Conservation (phyloP, 148 eudicot genomes). For the Camellia japonica region DNA sequence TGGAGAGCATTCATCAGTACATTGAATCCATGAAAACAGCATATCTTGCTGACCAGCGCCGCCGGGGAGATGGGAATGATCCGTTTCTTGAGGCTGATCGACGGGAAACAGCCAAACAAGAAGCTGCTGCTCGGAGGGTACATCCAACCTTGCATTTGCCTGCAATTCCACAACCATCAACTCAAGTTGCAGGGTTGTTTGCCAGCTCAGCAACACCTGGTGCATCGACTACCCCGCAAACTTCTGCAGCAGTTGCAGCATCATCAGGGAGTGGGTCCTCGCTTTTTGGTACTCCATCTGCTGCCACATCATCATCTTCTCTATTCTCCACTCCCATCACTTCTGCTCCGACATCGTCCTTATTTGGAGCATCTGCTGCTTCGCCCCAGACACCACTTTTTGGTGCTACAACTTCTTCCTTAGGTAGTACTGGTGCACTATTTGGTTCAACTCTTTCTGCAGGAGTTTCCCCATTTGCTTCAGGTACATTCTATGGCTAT, state of each 20-base stretch:
- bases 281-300: constrained; percentile 51
- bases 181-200: constrained; percentile 67
- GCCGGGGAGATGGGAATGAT: constrained; percentile 72
- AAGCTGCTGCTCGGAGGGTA: constrained; percentile 88
- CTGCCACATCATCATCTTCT: constrained; percentile 48
- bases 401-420: constrained; percentile 52
- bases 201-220: constrained; percentile 60
- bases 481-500: constrained; percentile 38
- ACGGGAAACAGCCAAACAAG: constrained; percentile 84
- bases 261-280: constrained; percentile 54
- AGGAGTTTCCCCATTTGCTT: constrained; percentile 53
- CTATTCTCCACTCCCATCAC: constrained; percentile 60
- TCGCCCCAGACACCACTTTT: constrained; percentile 33
- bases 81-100: constrained; percentile 98
- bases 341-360: constrained; percentile 44
- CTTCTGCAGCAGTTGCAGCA: constrained; percentile 41
- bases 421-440: constrained; percentile 37
- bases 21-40: constrained; percentile 96
- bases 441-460: constrained; percentile 52
- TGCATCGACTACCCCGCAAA: constrained; percentile 42
- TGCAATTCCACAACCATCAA: constrained; percentile 64
- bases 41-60: constrained; percentile 85
- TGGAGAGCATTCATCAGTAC: constrained; percentile 96
- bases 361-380: constrained; percentile 52
- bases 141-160: constrained; percentile 90